A percentile compares a stretch with the other conserved stretches of the same genome.
Evolutionary conservation across 805 yeast genomes (phyloP).

Genomic region (Maudiozyma bulderi): DNA sequence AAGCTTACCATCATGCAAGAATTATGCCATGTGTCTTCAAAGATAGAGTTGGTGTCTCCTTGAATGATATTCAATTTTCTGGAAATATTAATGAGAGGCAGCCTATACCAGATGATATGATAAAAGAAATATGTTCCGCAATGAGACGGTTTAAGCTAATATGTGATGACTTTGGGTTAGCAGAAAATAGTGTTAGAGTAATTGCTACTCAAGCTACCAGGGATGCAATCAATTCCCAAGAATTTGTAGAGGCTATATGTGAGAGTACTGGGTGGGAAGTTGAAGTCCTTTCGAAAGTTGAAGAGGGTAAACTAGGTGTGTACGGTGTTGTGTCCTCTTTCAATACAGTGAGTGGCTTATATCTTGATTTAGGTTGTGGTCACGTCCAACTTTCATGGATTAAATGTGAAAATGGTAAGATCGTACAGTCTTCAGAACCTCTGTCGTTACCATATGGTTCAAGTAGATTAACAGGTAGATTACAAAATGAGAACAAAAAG

Average conservation of each 20-base stretch:
- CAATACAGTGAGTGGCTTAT: constrained; percentile 54
- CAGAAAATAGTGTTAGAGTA: constrained; percentile 48
- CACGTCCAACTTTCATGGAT: constrained; percentile 65
- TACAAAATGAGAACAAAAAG: constrained; percentile 41
- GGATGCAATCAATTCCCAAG: constrained; percentile 54
- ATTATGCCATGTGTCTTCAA: constrained; percentile 72
- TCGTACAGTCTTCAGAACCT: constrained; percentile 46
- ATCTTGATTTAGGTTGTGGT: constrained; percentile 69
- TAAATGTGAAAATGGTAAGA: constrained; percentile 43
- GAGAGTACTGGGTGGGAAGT: constrained; percentile 62
- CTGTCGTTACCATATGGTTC: constrained; percentile 68
- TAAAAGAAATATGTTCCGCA: constrained; percentile 50
- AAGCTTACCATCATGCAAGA: constrained; percentile 60
- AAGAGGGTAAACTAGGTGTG: constrained; percentile 59
- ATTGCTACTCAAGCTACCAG: constrained; percentile 71
- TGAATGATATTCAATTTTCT: constrained; percentile 51
- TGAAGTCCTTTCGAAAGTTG: constrained; percentile 46
- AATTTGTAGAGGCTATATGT: constrained; percentile 45
- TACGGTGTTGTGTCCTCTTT: constrained; percentile 70
- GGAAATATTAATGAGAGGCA: constrained; percentile 28
- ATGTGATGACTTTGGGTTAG: constrained; percentile 68
- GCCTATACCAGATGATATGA: constrained; percentile 50
- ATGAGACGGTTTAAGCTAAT: constrained; percentile 59
- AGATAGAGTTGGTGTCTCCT: constrained; percentile 60
- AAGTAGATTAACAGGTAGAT: constrained; percentile 50